A percentile compares a stretch with the other conserved stretches of the same genome.
These are phyloP conservation scores for Curvularia lunata DNA, from an alignment of 2,329 filamentous ascomycete genomes.

Conservation along the genomic window DNA sequence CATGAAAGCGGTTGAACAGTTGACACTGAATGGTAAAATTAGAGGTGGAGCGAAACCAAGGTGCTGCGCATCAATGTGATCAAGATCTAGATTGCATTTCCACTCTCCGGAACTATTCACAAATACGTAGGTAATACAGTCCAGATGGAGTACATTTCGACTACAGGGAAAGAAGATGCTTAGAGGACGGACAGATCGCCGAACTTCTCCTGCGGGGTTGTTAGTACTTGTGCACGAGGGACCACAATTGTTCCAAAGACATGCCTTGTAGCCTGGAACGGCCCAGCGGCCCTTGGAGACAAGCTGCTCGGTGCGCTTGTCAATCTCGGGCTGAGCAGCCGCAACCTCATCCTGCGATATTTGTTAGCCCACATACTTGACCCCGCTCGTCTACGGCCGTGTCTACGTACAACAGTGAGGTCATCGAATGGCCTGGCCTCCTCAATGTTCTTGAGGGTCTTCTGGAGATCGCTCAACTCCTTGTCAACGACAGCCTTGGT, in stretches of 20 bases:
- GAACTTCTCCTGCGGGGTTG: conserved; percentile 84
- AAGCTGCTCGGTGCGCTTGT: conserved; percentile 93
- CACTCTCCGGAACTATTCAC: conserved; percentile 47
- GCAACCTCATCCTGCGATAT: conserved; percentile 83
- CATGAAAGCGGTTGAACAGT: neutral
- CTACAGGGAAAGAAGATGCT: conserved; percentile 49
- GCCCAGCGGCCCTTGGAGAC: conserved; percentile 98
- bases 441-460: conserved; percentile 97
- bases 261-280: conserved; percentile 98
- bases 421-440: conserved; percentile 94
- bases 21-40: neutral
- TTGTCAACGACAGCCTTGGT: conserved; percentile 96
- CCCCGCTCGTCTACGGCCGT: conserved; percentile 6
- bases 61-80: conserved; percentile 1
- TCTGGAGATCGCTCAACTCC: conserved; percentile 91
- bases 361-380: conserved; percentile 25
- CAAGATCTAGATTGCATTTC: conserved; percentile 38
- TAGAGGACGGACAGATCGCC: conserved; percentile 96
- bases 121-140: conserved; percentile 50
- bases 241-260: conserved; percentile 40
- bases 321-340: conserved; percentile 92
- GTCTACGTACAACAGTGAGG: conserved; percentile 86
- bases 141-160: conserved; percentile 42
- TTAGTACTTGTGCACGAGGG: conserved; percentile 53
- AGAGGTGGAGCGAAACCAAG: neutral